These are phyloP conservation scores for Apiospora aurea DNA, from an alignment of 2,329 filamentous ascomycete genomes.

Conservation along the genomic window DNA sequence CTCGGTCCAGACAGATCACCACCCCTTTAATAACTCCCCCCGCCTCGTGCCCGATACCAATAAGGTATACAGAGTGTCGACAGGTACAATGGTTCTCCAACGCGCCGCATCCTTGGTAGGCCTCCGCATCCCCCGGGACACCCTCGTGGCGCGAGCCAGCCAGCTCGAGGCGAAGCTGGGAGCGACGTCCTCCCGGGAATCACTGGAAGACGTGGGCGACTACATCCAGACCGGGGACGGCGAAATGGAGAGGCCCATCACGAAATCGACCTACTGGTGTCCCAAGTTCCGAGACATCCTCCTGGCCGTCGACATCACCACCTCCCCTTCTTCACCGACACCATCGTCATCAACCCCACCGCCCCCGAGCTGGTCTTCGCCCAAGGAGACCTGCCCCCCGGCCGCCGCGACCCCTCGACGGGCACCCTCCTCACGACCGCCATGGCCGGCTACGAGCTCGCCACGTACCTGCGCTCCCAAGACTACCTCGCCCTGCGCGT, in stretches of 20 bases:
- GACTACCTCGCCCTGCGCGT: conserved; percentile 22
- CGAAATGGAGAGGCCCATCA: background rate
- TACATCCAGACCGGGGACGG: background rate
- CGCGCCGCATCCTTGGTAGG: conserved; percentile 20
- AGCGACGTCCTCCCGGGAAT: background rate
- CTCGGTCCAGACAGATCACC: background rate
- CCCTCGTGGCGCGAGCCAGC: conserved; percentile 24
- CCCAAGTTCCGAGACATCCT: conserved; percentile 14
- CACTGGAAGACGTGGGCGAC: conserved; percentile 24
- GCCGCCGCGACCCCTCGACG: conserved; percentile 8
- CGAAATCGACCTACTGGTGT: conserved; percentile 19
- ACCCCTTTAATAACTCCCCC: background rate
- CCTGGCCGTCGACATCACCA: background rate
- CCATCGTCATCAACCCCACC: background rate
- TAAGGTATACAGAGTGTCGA: too few relatives aligned
- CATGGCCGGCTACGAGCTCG: conserved; percentile 24
- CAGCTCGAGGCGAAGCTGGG: conserved; percentile 18
- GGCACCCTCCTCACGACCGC: background rate
- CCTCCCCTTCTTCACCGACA: background rate
- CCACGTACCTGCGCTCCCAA: conserved; percentile 24
- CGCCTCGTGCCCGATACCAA: background rate
- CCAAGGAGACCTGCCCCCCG: background rate
- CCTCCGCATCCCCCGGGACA: background rate
- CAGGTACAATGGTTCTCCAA: background rate
- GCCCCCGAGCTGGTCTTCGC: conserved; percentile 5